phyloP scores from a whole-genome alignment of 805 yeast species.

The Metschnikowia kunwiensis region DNA sequence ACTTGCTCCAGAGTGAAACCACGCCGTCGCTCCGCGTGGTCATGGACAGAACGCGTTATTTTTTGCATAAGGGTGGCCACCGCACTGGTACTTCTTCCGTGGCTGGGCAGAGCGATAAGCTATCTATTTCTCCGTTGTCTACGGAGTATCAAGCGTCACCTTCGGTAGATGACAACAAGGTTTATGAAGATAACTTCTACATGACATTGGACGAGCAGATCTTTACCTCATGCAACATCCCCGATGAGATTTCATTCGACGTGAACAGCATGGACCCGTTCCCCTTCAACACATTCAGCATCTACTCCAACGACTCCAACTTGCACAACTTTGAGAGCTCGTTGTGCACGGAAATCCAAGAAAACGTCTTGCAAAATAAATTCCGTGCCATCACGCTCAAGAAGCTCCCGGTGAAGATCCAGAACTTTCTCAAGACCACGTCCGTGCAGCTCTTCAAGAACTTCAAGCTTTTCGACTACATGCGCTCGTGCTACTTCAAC shows the following conservation, averaged over 20 bases:
- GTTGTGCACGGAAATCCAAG: slow-evolving; percentile 28
- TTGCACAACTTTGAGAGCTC: slow-evolving; percentile 33
- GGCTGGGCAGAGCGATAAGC: slow-evolving; percentile 6
- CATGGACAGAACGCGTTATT: slow-evolving; percentile 29
- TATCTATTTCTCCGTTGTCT: slow-evolving; percentile 12
- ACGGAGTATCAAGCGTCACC: slow-evolving; percentile 6
- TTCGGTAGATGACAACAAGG: slow-evolving; percentile 15
- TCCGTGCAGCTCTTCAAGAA: slow-evolving; percentile 34
- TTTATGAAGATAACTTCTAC: slow-evolving; percentile 32
- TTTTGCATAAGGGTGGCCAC: slow-evolving; percentile 25
- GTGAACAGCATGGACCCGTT: slow-evolving; percentile 26
- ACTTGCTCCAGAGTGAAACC: slow-evolving; percentile 25
- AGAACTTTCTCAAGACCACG: slow-evolving; percentile 29
- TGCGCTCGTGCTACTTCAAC: slow-evolving; percentile 40
- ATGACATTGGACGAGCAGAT: slow-evolving; percentile 33
- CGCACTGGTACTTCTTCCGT: slow-evolving; percentile 9
- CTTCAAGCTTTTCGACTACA: slow-evolving; percentile 35
- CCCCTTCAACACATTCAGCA: slow-evolving; percentile 32
- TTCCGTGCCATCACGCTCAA: slow-evolving; percentile 23
- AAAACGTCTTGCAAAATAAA: slow-evolving; percentile 21
- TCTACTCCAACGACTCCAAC: slow-evolving; percentile 40
- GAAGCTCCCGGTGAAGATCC: slow-evolving; percentile 35
- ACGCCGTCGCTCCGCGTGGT: slow-evolving; percentile 30
- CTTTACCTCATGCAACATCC: slow-evolving; percentile 28
- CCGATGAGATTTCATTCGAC: slow-evolving; percentile 17